Evolutionary conservation across 495 filamentous ascomycete species (phyloP).

Genomic region (Evansstolkia leycettana): DNA sequence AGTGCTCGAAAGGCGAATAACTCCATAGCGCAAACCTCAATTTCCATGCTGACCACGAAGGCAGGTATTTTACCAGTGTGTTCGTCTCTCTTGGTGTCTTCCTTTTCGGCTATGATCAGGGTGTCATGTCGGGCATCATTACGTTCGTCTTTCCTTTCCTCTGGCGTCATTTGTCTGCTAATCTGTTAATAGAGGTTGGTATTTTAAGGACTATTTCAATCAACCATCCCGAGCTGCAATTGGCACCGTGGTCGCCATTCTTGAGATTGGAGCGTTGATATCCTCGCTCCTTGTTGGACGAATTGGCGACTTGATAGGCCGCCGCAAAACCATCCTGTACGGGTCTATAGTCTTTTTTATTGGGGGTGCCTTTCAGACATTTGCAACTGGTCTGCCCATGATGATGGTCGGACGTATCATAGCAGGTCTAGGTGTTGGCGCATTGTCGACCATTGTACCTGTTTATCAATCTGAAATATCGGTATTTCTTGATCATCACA

Average conservation of each 20-base stretch:
- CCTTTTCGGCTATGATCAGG: conserved; percentile 97
- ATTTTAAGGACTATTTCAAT: conserved; percentile 86
- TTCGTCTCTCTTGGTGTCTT: conserved; percentile 98
- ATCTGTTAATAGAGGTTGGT: conserved; percentile 48
- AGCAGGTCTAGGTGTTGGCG: conserved; percentile 88
- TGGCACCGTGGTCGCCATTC: conserved; percentile 91
- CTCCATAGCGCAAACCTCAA: not conserved
- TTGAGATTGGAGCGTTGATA: conserved; percentile 87
- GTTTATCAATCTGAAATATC: conserved; percentile 95
- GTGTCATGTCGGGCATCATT: conserved; percentile 98
- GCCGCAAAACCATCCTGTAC: conserved; percentile 83
- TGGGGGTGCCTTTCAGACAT: conserved; percentile 76
- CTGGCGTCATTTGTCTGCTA: too few species aligned
- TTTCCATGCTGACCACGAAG: conserved; percentile 20
- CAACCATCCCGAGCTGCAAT: conserved; percentile 74
- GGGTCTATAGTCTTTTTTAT: conserved; percentile 87
- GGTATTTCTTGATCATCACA: conserved; percentile 15
- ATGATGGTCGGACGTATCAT: conserved; percentile 87
- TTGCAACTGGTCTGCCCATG: conserved; percentile 72
- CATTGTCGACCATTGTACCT: conserved; percentile 91
- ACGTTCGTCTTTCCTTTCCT: conserved; percentile 48
- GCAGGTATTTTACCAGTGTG: conserved; percentile 90
- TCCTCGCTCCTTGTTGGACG: conserved; percentile 81
- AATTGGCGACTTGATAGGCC: conserved; percentile 84
- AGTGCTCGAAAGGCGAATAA: conserved; percentile 22